Percentiles rank a stretch among this genome's conserved stretches.
phyloP scores from a whole-genome alignment of 768 basidiomycete genomes.

The Polyporus arcularius region DNA sequence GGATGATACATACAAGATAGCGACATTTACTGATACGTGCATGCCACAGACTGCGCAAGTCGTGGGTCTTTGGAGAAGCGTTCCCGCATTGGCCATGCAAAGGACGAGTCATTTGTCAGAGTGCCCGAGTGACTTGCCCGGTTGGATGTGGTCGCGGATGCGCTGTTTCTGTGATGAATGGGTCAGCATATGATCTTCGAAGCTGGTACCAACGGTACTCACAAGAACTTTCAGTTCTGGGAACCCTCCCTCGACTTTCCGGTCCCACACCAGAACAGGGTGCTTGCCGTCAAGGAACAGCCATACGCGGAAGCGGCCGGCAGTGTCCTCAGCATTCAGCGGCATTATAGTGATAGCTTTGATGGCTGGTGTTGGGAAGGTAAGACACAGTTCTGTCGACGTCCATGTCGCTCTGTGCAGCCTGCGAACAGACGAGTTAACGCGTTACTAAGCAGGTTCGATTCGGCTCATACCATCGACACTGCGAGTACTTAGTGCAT shows the following conservation, averaged over 20 bases:
- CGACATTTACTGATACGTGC: background rate
- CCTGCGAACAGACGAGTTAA: constrained; percentile 46
- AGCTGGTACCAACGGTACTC: constrained; percentile 30
- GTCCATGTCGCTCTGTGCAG: constrained; percentile 91
- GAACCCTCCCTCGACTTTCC: constrained; percentile 89
- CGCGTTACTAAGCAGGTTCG: background rate
- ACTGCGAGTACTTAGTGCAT: constrained; percentile 45
- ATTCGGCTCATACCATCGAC: constrained; percentile 63
- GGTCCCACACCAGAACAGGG: constrained; percentile 76
- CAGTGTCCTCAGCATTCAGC: constrained; percentile 76
- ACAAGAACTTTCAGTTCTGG: constrained; percentile 88
- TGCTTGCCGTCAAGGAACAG: constrained; percentile 44
- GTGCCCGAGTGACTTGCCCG: constrained; percentile 82
- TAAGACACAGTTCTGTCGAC: constrained; percentile 89
- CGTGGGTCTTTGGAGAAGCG: background rate
- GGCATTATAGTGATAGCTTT: constrained; percentile 72
- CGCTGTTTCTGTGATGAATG: constrained; percentile 72
- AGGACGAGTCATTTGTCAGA: constrained; percentile 57
- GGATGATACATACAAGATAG: background rate
- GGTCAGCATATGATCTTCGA: background rate
- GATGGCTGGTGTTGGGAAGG: constrained; percentile 81
- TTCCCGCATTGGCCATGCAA: background rate
- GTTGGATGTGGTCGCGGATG: constrained; percentile 80
- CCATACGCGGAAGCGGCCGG: constrained; percentile 93
- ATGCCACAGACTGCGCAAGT: background rate